A percentile compares a stretch with the other conserved stretches of the same genome.
Conservation (phyloP, 805 yeast species). For the Kuraishia piskuri region DNA sequence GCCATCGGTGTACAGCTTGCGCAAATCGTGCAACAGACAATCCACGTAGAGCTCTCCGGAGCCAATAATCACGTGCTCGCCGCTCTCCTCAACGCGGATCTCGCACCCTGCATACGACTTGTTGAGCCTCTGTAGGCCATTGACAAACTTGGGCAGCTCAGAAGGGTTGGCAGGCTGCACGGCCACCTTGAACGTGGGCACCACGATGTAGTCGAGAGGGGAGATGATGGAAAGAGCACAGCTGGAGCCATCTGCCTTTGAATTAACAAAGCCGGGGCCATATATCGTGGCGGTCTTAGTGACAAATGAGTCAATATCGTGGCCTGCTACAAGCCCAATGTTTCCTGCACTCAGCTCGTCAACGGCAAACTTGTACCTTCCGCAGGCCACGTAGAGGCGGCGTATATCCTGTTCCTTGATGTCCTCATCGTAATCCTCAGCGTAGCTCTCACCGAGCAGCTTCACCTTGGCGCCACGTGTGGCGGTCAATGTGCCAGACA, state of each 20-base stretch:
- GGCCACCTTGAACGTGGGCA: constrained; percentile 71
- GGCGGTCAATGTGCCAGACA: constrained; percentile 46
- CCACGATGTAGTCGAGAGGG: constrained; percentile 33
- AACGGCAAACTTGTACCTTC: constrained; percentile 57
- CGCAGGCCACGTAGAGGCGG: constrained; percentile 49
- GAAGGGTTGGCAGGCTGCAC: constrained; percentile 76
- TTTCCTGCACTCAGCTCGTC: constrained; percentile 52
- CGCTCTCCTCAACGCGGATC: constrained; percentile 78
- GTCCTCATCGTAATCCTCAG: constrained; percentile 46
- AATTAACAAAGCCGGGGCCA: constrained; percentile 11
- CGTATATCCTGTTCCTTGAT: constrained; percentile 29
- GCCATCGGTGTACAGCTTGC: constrained; percentile 49
- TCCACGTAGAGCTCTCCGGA: constrained; percentile 88
- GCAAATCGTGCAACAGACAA: constrained; percentile 68
- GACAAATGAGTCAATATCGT: constrained; percentile 38
- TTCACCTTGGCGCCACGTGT: constrained; percentile 37
- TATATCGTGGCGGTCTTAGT: constrained; percentile 55
- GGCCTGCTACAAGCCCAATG: constrained; percentile 60
- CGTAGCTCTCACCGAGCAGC: constrained; percentile 47
- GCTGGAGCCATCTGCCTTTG: no score
- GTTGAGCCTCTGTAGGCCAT: constrained; percentile 56
- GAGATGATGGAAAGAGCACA: constrained; percentile 20
- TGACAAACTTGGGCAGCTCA: constrained; percentile 64
- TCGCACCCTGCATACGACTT: constrained; percentile 58
- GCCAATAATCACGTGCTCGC: constrained; percentile 74